Percentiles rank a stretch among this genome's conserved stretches.
These are phyloP conservation scores for Monosporozyma aerobia DNA, from an alignment of 805 yeast species.

Conservation along the genomic window DNA sequence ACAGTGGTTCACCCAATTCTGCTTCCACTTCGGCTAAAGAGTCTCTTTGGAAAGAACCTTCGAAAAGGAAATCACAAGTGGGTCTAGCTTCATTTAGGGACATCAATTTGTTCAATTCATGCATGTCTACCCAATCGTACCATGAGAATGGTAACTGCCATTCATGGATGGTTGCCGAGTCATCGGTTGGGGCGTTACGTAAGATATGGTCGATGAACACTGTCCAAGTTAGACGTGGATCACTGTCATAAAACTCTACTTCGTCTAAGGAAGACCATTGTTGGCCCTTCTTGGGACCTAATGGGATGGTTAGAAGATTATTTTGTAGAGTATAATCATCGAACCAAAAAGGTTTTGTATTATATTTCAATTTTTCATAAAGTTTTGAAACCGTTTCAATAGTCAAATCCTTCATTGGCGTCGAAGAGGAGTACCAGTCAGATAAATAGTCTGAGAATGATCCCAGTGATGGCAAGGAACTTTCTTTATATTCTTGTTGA, in stretches of 20 bases:
- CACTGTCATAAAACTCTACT: constrained; percentile 37
- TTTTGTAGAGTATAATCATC: constrained; percentile 15
- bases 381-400: constrained; percentile 4
- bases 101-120: constrained; percentile 32
- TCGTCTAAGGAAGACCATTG: constrained; percentile 15
- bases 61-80: constrained; percentile 18
- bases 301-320: constrained; percentile 15
- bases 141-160: constrained; percentile 40
- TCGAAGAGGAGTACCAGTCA: background rate
- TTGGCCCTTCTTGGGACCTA: constrained; percentile 14
- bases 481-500: background rate
- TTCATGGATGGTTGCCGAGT: background rate
- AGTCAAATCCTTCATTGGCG: background rate
- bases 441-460: background rate
- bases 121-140: constrained; percentile 50
- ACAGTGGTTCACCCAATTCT: constrained; percentile 14
- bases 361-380: constrained; percentile 17
- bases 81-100: constrained; percentile 11
- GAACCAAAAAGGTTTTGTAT: constrained; percentile 14
- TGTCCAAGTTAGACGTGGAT: constrained; percentile 50
- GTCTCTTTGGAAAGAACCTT: constrained; percentile 14
- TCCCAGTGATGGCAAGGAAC: background rate
- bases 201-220: constrained; percentile 37
- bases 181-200: background rate
- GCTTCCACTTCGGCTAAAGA: constrained; percentile 11